A percentile compares a stretch with the other conserved stretches of the same genome.
Conservation (phyloP, 441 rosid species). For the Syzygium malaccense region DNA sequence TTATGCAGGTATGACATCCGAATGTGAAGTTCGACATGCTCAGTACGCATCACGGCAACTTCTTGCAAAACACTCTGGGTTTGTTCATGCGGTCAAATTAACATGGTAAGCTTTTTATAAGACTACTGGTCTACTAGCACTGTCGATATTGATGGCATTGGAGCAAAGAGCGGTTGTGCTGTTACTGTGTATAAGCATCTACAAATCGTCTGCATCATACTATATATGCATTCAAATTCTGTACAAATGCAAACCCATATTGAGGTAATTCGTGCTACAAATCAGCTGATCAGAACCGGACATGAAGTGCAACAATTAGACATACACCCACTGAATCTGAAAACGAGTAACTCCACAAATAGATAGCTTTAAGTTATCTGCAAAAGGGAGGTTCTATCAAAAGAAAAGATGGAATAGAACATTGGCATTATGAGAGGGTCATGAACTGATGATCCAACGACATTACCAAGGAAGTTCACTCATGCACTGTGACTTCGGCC, state of each 20-base stretch:
- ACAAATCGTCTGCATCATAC: background rate
- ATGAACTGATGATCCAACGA: background rate
- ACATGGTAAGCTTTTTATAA: background rate
- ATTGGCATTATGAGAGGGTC: background rate
- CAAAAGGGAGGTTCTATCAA: background rate
- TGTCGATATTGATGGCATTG: background rate
- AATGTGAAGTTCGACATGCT: background rate
- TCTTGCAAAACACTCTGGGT: background rate
- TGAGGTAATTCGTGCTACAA: background rate
- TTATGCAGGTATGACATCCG: background rate
- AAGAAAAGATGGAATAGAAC: background rate
- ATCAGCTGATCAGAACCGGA: background rate
- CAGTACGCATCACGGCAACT: background rate
- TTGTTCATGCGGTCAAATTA: background rate
- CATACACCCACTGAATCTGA: background rate
- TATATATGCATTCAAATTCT: background rate
- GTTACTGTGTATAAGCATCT: background rate
- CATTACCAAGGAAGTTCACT: background rate
- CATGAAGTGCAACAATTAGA: background rate
- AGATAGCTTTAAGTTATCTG: background rate
- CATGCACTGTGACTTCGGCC: background rate
- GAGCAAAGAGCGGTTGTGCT: background rate
- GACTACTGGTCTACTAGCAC: fast-evolving
- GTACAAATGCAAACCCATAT: background rate
- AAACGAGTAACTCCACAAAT: background rate